Conservation (phyloP, 352 stramenopile genomes). For the Pythium aristosporum region DNA sequence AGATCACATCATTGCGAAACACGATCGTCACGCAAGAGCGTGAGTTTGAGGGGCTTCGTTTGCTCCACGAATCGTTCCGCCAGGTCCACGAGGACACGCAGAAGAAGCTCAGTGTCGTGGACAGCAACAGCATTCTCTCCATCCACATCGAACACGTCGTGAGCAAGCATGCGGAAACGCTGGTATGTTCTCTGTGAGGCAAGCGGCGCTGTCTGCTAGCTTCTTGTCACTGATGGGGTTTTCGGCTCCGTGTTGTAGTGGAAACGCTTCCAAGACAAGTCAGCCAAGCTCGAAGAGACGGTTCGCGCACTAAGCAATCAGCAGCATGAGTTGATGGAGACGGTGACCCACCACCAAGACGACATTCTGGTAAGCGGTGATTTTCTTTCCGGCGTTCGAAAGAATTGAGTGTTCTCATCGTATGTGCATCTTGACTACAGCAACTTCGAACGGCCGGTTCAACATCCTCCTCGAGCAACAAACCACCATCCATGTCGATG, state of each 20-base stretch:
- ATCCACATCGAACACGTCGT: conserved; percentile 73
- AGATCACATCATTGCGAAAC: conserved; percentile 49
- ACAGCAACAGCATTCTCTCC: conserved; percentile 51
- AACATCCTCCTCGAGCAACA: background rate
- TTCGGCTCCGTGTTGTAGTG: conserved; percentile 31
- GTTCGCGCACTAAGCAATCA: conserved; percentile 4
- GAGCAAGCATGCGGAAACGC: conserved; percentile 55
- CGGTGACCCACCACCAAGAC: conserved; percentile 18
- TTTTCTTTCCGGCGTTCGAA: background rate
- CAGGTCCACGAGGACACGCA: conserved; percentile 56
- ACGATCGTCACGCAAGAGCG: conserved; percentile 55
- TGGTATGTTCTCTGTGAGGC: conserved; percentile 35
- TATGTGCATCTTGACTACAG: conserved; percentile 1
- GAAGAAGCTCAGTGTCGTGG: conserved; percentile 58
- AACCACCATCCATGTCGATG: background rate
- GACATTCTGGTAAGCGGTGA: conserved; percentile 14
- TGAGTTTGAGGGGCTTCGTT: conserved; percentile 55
- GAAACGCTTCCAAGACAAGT: conserved; percentile 48
- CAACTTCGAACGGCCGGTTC: conserved; percentile 7
- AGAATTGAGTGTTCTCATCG: background rate
- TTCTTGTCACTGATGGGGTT: background rate
- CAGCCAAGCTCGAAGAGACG: conserved; percentile 15
- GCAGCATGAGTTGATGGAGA: conserved; percentile 18
- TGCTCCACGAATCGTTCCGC: conserved; percentile 57
- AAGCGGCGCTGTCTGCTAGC: too few species aligned